phyloP scores from a whole-genome alignment of 257 asterid genomes.

The Nicotiana otophora region DNA sequence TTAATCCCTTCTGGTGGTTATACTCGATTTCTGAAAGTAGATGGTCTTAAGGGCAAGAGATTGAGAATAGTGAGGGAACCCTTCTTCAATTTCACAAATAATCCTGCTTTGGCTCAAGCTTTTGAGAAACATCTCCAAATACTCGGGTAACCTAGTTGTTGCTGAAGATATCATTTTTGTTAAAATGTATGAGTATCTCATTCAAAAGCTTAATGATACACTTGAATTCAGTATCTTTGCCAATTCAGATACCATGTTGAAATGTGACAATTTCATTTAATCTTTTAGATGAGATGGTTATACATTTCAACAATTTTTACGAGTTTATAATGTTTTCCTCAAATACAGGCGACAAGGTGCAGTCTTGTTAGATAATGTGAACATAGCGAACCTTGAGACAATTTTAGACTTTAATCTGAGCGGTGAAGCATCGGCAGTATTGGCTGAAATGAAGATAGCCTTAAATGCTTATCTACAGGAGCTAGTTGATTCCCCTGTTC shows the following conservation, averaged over 20 bases:
- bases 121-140: slow-evolving; percentile 26
- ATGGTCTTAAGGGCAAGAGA: slow-evolving; percentile 43
- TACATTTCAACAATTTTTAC: neutral
- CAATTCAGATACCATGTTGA: neutral
- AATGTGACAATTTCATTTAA: neutral
- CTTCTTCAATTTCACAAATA: slow-evolving; percentile 13
- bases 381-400: slow-evolving; percentile 19
- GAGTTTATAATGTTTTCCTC: neutral
- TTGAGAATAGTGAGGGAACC: slow-evolving; percentile 34
- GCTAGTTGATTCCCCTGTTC: slow-evolving; percentile 33
- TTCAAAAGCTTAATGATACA: neutral
- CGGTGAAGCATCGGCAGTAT: slow-evolving; percentile 13
- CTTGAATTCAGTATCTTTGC: neutral
- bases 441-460: slow-evolving; percentile 34
- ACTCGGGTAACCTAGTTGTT: slow-evolving; percentile 22
- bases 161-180: neutral
- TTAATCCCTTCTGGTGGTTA: too few relatives aligned
- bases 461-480: slow-evolving; percentile 32
- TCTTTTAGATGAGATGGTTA: neutral
- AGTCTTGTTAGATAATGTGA: slow-evolving; percentile 27
- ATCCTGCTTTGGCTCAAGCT: neutral
- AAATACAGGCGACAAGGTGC: slow-evolving; percentile 35
- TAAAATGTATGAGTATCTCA: neutral
- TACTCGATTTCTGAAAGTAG: slow-evolving; percentile 29
- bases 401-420: slow-evolving; percentile 8